Conservation (phyloP, 2,329 filamentous ascomycete genomes). For the Fusarium avenaceum region DNA sequence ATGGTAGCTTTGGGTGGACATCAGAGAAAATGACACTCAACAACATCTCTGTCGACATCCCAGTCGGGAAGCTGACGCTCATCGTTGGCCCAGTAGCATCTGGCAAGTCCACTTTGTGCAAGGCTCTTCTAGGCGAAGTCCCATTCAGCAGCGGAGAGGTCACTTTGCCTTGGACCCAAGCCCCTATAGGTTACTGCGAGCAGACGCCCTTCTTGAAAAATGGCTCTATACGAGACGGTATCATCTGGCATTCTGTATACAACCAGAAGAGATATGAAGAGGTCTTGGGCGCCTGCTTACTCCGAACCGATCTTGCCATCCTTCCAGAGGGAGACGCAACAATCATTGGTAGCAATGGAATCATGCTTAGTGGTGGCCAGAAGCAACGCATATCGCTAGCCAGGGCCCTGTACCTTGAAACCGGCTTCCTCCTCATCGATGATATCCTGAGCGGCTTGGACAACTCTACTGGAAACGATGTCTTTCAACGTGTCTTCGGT, state of each 20-base stretch:
- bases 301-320: not conserved
- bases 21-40: not conserved
- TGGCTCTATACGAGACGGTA: conserved; percentile 1
- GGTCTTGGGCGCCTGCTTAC: not conserved
- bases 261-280: conserved; percentile 2
- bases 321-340: not conserved
- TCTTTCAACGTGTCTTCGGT: not conserved
- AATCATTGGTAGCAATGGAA: conserved; percentile 1
- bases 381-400: conserved; percentile 9
- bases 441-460: conserved; percentile 2
- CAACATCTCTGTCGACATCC: not conserved
- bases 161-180: not conserved
- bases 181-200: conserved; percentile 6
- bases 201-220: conserved; percentile 4
- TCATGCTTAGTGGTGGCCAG: conserved; percentile 5
- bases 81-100: not conserved
- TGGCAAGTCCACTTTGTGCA: conserved; percentile 1
- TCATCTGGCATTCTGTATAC: conserved; percentile 6
- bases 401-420: conserved; percentile 2
- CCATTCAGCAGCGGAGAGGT: conserved; percentile 1
- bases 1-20: conserved; percentile 6
- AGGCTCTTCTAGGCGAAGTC: not conserved
- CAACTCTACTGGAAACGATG: conserved; percentile 1
- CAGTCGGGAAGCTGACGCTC: not conserved
- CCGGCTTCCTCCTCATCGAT: not conserved